Evolutionary conservation across 148 eudicot genomes (phyloP), one percentile per base, ranked within the genome.

Genomic region (Beta vulgaris): DNA sequence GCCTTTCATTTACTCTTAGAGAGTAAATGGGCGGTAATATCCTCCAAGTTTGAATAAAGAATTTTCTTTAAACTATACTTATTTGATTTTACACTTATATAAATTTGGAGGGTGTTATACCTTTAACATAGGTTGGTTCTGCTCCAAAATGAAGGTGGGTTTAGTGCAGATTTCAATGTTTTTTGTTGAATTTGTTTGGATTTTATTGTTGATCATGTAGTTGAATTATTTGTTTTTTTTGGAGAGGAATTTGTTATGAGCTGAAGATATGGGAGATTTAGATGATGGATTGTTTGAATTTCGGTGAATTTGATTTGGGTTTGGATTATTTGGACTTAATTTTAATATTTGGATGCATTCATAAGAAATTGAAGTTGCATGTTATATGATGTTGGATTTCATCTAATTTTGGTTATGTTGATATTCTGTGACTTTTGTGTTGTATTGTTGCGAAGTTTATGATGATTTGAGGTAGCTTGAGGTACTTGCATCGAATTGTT

Each of bases 101-200:
- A n/a, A n/a, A n/a, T n/a, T n/a, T n/a, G n/a, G n/a, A n/a, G n/a
- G n/a, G n/a, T n/a, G n/a, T n/a, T n/a, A n/a, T n/a, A n/a, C n/a
- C n/a, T n/a, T n/a, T n/a, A n/a, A n/a, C n/a, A n/a, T n/a, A 29
- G 46, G 13, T 15, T 36, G 54, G 35, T 72, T 53, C 72, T n/a
- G 40, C 71, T 74, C 70, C 71, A 34, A 71, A 71, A 14, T 51
- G 77, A 59, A 74, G 85, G 88, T 88, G 44, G 18, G 74, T 63
- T 61, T 65, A 3, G 26, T 54, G 37, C 36, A 48, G 51, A 49
- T 35, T 76, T 68, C 78, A 64, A 64, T 67, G 1, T n/a, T 51
- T 68, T 44, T 67, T 37, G n/a, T 35, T 72, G 25, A 25, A 23
- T 28, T 60, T 49, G 67, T 35, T 21, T 21, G 35, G n/a, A n/a